Base-by-base conservation (phyloP, 768 basidiomycete species). In the Galerina sulciceps region DNA sequence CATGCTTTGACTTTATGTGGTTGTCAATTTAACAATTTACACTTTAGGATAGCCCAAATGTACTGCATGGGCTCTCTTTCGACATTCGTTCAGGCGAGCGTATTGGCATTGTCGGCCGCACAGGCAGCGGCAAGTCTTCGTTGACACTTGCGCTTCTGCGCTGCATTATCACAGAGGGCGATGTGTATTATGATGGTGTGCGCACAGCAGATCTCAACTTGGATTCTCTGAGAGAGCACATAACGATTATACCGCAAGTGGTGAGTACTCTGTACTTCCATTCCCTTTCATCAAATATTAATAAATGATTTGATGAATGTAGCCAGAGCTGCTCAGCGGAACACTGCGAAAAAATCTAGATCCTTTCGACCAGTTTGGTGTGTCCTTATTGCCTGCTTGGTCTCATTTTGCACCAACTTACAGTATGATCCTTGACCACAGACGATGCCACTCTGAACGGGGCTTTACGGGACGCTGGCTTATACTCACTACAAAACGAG, bases 161-260 rank as follows among this genome's bases (percentile, higher is more conserved):
- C 1, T 78, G 82, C 66, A 84, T 86, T 23, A 73, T 81, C 18
- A 85, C 83, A 0, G 76, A 80, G 35, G 85, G 85, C 6, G 67
- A 70, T 15, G 81, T 87, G 0, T 73, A 72, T 55, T 86, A 83
- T 54, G 86, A 87, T 53, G 83, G 81, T 6, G 64, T 81, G 22
- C 72, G 75, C 17, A 84, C 81, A 0, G 69, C 72, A 47, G 68
- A 69, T 11, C 67, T 88, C 61, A 86, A 86, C 61, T 71, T 88
- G 0, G 79, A 87, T 55, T 80, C 75, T 9, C 73, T 89, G 13
- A 73, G 87, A 10, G 76, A 78, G 3, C 79, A 79, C 50, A 79
- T 89, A 54, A 86, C 86, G 0, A 84, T 86, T 65, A 87, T 83
- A 18, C 81, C 79, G 4, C 80, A 81, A 66, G 71, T 79, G 70